Percentiles rank a stretch among this genome's conserved stretches.
These are phyloP conservation scores for Phanerodontia chrysosporium DNA, from an alignment of 768 basidiomycete species.

Conservation along the genomic window DNA sequence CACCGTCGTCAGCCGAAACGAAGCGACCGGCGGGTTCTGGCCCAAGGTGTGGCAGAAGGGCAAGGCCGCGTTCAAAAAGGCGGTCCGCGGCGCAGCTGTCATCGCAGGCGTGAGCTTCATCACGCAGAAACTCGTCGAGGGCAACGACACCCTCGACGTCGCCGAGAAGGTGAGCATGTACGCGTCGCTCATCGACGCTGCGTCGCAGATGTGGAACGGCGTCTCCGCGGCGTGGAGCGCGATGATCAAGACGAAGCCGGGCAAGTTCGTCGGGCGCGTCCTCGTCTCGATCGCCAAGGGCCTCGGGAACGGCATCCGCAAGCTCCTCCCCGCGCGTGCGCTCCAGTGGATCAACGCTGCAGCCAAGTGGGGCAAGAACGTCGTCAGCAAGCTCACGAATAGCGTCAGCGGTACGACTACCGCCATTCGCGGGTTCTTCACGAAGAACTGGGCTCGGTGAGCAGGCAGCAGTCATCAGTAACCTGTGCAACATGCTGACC, in stretches of 20 bases:
- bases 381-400: background rate
- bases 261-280: background rate
- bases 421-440: background rate
- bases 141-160: background rate
- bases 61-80: background rate
- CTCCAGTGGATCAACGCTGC: background rate
- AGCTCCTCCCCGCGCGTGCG: background rate
- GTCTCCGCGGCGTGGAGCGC: too few relatives aligned
- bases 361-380: background rate
- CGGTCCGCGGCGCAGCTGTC: background rate
- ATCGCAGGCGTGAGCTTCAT: background rate
- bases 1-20: background rate
- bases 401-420: background rate
- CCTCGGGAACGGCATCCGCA: background rate
- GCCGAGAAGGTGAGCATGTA: background rate
- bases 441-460: background rate
- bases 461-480: background rate
- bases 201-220: too few relatives aligned
- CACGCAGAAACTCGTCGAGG: background rate
- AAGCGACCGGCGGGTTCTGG: background rate
- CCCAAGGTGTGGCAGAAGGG: background rate
- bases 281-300: background rate
- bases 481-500: background rate
- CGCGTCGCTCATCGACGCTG: background rate
- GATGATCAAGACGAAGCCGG: too few relatives aligned